Conservation (phyloP, 225 moss, liverwort and hornwort genomes). For the Thuidium tamariscinum region DNA sequence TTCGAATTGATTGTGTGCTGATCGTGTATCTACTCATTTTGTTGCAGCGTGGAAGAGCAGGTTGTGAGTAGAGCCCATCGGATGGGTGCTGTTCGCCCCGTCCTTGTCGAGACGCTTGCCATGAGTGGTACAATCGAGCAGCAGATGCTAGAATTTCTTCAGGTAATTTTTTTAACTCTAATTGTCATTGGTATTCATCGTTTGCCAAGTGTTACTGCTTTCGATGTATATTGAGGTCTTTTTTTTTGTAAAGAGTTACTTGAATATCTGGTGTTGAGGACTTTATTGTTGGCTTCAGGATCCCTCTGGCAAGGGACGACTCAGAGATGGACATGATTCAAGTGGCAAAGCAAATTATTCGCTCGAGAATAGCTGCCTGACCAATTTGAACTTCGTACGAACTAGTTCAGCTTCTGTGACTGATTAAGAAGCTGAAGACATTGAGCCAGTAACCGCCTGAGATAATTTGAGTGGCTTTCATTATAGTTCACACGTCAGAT, state of each 20-base stretch:
- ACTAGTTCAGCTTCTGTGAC: slow-evolving; percentile 10
- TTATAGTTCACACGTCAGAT: neutral
- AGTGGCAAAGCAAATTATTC: slow-evolving; percentile 43
- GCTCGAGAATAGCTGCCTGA: slow-evolving; percentile 74
- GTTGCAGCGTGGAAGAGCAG: slow-evolving; percentile 85
- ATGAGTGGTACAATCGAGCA: slow-evolving; percentile 96
- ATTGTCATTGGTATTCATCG: neutral
- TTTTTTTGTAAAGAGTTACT: neutral
- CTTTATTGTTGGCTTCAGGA: slow-evolving; percentile 26
- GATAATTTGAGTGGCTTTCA: neutral
- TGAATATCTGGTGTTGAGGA: neutral
- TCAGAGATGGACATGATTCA: slow-evolving; percentile 40
- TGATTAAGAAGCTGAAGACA: neutral
- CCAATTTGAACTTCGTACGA: slow-evolving; percentile 69
- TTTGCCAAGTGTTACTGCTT: neutral
- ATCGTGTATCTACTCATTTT: neutral
- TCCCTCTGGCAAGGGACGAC: slow-evolving; percentile 33
- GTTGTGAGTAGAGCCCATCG: slow-evolving; percentile 95
- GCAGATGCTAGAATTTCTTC: slow-evolving; percentile 75
- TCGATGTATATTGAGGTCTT: neutral
- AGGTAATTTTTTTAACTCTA: slow-evolving; percentile 22
- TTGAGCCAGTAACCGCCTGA: neutral
- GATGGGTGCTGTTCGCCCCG: slow-evolving; percentile 81
- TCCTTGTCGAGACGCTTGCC: slow-evolving; percentile 87
- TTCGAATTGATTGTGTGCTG: neutral